Evolutionary conservation across 371 early-diverging fungal species (phyloP).

Genomic region (Phascolomyces articulosus): DNA sequence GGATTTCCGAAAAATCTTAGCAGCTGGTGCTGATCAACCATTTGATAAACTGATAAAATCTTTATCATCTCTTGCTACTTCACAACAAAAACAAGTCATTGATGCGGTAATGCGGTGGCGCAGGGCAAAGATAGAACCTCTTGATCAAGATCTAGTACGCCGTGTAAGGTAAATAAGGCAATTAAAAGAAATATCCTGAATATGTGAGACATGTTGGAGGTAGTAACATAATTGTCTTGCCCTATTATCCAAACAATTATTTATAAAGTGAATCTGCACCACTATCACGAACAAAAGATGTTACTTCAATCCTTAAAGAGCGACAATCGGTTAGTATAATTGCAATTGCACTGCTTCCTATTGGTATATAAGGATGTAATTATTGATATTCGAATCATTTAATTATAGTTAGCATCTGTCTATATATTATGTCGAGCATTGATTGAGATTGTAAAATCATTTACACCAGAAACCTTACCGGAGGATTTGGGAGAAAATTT

Average conservation of each 20-base stretch:
- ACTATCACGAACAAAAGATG: constrained; percentile 41
- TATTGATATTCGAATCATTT: constrained; percentile 9
- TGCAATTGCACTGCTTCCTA: too few species aligned
- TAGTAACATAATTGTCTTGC: neutral
- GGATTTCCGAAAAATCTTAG: constrained; percentile 66
- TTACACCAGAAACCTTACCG: constrained; percentile 73
- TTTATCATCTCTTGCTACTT: constrained; percentile 81
- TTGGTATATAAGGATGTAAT: neutral
- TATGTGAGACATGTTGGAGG: neutral
- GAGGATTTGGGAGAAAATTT: constrained; percentile 88
- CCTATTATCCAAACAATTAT: too few species aligned
- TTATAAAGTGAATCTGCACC: constrained; percentile 45
- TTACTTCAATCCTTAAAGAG: constrained; percentile 47
- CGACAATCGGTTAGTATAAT: constrained; percentile 49
- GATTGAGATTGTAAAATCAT: constrained; percentile 79
- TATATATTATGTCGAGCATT: constrained; percentile 89
- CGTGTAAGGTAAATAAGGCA: constrained; percentile 44
- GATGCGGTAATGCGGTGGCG: constrained; percentile 93
- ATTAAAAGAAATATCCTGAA: too few species aligned
- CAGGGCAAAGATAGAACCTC: constrained; percentile 72
- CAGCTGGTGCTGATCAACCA: constrained; percentile 72
- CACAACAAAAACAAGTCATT: constrained; percentile 86
- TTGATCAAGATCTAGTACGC: constrained; percentile 47
- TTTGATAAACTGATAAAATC: constrained; percentile 85
- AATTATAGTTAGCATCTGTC: constrained; percentile 75